A percentile compares a stretch with the other conserved stretches of the same genome.
Evolutionary conservation across 805 yeast genomes (phyloP).

Genomic region (Babjeviella inositovora): DNA sequence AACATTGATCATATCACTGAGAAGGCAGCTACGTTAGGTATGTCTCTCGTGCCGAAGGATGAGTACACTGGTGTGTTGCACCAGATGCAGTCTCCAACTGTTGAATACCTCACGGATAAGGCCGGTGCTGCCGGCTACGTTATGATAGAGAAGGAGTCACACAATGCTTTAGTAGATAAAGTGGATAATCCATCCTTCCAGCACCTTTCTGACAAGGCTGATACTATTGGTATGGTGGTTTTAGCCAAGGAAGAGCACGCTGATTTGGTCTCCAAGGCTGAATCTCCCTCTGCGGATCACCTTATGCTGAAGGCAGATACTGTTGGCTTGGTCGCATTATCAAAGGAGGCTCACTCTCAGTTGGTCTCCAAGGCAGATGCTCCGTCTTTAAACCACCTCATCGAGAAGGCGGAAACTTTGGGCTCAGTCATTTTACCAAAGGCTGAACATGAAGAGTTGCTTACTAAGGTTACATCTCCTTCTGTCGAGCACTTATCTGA

Average conservation of each 20-base stretch:
- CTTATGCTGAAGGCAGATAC: conserved; percentile 9
- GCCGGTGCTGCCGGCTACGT: not conserved
- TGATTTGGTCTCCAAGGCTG: conserved; percentile 5
- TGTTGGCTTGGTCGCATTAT: conserved; percentile 3
- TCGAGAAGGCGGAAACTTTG: conserved; percentile 8
- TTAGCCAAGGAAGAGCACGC: conserved; percentile 8
- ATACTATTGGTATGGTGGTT: conserved; percentile 6
- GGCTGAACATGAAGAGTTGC: conserved; percentile 7
- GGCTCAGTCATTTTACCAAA: conserved; percentile 8
- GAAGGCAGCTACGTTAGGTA: conserved; percentile 5
- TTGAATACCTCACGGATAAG: conserved; percentile 2
- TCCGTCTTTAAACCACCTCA: conserved; percentile 9
- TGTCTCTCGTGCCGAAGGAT: conserved; percentile 3
- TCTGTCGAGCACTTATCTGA: conserved; percentile 5
- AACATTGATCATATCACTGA: conserved; percentile 5
- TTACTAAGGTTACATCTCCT: conserved; percentile 3
- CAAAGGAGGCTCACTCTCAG: conserved; percentile 3
- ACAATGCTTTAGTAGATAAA: conserved; percentile 3
- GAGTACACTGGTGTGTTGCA: conserved; percentile 3
- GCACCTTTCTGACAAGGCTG: conserved; percentile 6
- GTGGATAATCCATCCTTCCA: conserved; percentile 9
- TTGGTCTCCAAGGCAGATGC: conserved; percentile 4
- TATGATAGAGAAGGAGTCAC: conserved; percentile 2
- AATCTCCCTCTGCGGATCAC: conserved; percentile 7
- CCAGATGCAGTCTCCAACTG: conserved; percentile 3